Evolutionary conservation across 768 basidiomycete species (phyloP).

Genomic region (Saitozyma sp.): DNA sequence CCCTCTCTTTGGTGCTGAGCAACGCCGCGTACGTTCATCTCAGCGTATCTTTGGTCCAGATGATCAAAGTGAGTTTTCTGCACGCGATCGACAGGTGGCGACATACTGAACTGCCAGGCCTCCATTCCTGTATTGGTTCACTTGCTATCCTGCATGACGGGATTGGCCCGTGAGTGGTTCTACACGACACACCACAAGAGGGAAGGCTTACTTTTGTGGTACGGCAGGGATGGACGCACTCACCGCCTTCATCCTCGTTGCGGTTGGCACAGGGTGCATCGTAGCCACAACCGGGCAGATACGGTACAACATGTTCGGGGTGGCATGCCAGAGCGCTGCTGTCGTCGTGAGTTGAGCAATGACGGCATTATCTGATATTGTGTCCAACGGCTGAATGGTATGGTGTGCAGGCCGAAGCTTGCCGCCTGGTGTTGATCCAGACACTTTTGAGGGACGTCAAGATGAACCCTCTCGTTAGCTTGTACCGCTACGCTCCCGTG

Average conservation of each 20-base stretch:
- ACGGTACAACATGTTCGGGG: slow-evolving; percentile 17
- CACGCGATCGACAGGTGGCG: too few species aligned
- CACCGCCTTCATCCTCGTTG: slow-evolving; percentile 12
- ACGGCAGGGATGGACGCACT: slow-evolving; percentile 15
- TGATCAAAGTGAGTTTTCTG: slow-evolving; percentile 29
- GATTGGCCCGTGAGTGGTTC: slow-evolving; percentile 12
- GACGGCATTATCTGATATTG: too few species aligned
- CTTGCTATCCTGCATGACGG: slow-evolving; percentile 14
- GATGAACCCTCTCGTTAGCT: slow-evolving; percentile 20
- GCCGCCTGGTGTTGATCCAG: slow-evolving; percentile 23
- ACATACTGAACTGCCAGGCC: slow-evolving; percentile 16
- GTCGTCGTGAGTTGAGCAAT: slow-evolving; percentile 19
- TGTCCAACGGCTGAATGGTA: not conserved
- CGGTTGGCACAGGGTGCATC: slow-evolving; percentile 22
- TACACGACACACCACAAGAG: too few species aligned
- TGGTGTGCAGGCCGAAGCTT: slow-evolving; percentile 22
- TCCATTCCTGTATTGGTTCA: slow-evolving; percentile 28
- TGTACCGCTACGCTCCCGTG: slow-evolving; percentile 26
- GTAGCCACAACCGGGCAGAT: slow-evolving; percentile 19
- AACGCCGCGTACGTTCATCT: slow-evolving; percentile 36
- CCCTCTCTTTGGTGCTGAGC: slow-evolving; percentile 24
- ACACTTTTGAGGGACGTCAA: slow-evolving; percentile 18
- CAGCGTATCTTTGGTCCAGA: slow-evolving; percentile 31
- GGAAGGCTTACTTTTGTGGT: too few species aligned
- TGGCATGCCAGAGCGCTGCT: slow-evolving; percentile 21